A percentile compares a stretch with the other conserved stretches of the same genome.
Evolutionary conservation across 495 filamentous ascomycete species (phyloP).

Genomic region (Penicillium antarcticum): DNA sequence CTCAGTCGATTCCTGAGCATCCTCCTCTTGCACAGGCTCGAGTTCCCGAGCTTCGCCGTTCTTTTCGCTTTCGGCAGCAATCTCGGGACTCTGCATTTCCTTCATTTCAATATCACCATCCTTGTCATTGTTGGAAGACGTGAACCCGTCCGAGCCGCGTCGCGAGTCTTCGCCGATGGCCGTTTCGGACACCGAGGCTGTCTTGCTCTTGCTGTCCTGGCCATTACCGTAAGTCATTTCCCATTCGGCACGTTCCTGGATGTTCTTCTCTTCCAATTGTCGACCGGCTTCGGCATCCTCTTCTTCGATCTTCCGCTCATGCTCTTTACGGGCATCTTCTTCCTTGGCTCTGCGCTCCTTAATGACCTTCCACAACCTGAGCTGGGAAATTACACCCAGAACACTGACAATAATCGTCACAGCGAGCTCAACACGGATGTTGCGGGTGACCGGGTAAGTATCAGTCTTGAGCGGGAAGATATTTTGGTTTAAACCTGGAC

Average conservation of each 20-base stretch:
- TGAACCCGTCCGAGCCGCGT: slow-evolving; percentile 18
- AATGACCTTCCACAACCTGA: slow-evolving; percentile 86
- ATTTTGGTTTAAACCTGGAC: slow-evolving; percentile 65
- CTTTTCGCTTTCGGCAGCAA: slow-evolving; percentile 22
- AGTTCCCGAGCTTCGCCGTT: slow-evolving; percentile 3
- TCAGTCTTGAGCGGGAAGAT: slow-evolving; percentile 71
- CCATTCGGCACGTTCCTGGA: slow-evolving; percentile 70
- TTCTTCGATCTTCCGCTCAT: slow-evolving; percentile 57
- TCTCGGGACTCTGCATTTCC: slow-evolving; percentile 24
- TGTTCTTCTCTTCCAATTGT: slow-evolving; percentile 63
- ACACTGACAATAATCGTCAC: slow-evolving; percentile 69
- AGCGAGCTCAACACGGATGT: slow-evolving; percentile 83
- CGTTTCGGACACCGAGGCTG: slow-evolving; percentile 22
- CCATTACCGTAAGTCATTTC: slow-evolving; percentile 66
- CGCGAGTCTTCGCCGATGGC: slow-evolving; percentile 31
- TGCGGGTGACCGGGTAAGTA: slow-evolving; percentile 83
- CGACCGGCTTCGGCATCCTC: slow-evolving; percentile 68
- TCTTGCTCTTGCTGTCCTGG: slow-evolving; percentile 13
- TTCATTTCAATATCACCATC: slow-evolving; percentile 36
- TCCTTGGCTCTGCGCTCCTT: slow-evolving; percentile 65
- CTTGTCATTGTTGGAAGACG: slow-evolving; percentile 22
- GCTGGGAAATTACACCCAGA: slow-evolving; percentile 76
- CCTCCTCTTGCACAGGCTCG: slow-evolving; percentile 22
- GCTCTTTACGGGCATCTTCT: slow-evolving; percentile 52
- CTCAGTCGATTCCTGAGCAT: slow-evolving; percentile 3